phyloP scores from a whole-genome alignment of 306 rosid species.

The Pterocarpus macrocarpus region DNA sequence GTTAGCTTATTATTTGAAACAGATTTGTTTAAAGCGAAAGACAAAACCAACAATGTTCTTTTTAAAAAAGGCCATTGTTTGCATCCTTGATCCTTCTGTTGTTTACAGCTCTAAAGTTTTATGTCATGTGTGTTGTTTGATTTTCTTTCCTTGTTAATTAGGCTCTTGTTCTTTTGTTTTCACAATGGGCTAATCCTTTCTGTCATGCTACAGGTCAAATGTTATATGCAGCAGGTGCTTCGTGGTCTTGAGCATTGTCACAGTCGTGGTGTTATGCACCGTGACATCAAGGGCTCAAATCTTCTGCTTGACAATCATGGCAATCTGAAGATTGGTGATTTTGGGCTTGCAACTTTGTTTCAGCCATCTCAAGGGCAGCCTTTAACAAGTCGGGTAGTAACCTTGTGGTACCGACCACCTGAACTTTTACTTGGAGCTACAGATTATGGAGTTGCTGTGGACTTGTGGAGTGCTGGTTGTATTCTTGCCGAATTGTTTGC shows the following conservation, averaged over 20 bases:
- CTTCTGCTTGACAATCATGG: constrained; percentile 75
- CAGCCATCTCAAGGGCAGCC: constrained; percentile 65
- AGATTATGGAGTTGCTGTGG: constrained; percentile 75
- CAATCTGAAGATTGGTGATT: constrained; percentile 83
- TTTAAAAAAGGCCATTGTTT: not conserved
- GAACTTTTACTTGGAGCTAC: constrained; percentile 90
- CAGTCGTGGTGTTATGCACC: constrained; percentile 79
- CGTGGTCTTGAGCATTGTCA: constrained; percentile 86
- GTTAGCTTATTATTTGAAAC: constrained; percentile 23
- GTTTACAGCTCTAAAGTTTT: constrained; percentile 11
- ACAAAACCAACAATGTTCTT: not conserved
- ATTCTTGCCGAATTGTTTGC: constrained; percentile 82
- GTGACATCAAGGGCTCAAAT: constrained; percentile 91
- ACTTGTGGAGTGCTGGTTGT: constrained; percentile 94
- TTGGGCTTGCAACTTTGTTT: constrained; percentile 77
- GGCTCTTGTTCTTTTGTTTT: constrained; percentile 19
- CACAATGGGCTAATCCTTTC: constrained; percentile 7
- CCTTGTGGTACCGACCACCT: constrained; percentile 95
- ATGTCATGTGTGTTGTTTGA: constrained; percentile 18
- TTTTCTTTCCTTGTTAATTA: constrained; percentile 19
- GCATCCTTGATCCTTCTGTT: constrained; percentile 18
- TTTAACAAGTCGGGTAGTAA: constrained; percentile 89
- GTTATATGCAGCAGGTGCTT: constrained; percentile 84
- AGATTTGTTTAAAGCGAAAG: not conserved
- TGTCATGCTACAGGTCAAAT: constrained; percentile 68